Evolutionary conservation across 306 rosid species (phyloP).

Genomic region (Pterocarpus macrocarpus): DNA sequence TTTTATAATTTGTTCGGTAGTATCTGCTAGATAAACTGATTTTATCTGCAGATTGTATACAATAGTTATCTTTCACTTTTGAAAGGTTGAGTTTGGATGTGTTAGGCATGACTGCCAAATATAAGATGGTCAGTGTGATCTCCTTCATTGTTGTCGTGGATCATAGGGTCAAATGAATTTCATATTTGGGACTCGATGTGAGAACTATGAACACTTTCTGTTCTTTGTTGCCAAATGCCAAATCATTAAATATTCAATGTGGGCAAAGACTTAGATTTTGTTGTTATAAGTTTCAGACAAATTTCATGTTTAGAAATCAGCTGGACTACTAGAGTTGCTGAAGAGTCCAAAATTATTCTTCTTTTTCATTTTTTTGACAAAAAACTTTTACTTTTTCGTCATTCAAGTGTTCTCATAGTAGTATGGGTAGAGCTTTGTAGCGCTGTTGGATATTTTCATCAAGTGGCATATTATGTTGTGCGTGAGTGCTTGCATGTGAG

Average conservation of each 20-base stretch:
- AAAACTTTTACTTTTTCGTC: neutral
- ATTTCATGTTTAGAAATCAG: neutral
- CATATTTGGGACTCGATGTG: neutral
- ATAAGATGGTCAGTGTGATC: neutral
- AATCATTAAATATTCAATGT: conserved; percentile 23
- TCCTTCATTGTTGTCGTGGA: neutral
- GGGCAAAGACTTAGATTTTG: neutral
- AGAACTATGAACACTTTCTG: neutral
- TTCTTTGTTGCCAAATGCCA: conserved; percentile 6
- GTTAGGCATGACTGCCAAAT: neutral
- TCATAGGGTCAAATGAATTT: neutral
- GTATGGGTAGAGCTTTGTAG: too few relatives aligned
- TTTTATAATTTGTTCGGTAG: neutral
- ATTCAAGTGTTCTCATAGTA: neutral
- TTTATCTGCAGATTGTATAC: conserved; percentile 1
- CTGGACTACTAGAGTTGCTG: neutral
- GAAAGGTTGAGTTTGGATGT: neutral
- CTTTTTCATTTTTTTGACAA: too few relatives aligned
- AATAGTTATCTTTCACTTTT: conserved; percentile 6
- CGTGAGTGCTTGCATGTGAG: neutral
- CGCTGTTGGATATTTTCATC: too few relatives aligned
- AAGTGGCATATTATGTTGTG: neutral
- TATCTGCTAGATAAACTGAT: neutral
- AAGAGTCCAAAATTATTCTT: neutral
- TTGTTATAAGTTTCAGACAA: neutral